Evolutionary conservation across 108 stramenopile species (phyloP), one percentile per base, ranked within the genome.

Genomic region (Craspedostauros australis): DNA sequence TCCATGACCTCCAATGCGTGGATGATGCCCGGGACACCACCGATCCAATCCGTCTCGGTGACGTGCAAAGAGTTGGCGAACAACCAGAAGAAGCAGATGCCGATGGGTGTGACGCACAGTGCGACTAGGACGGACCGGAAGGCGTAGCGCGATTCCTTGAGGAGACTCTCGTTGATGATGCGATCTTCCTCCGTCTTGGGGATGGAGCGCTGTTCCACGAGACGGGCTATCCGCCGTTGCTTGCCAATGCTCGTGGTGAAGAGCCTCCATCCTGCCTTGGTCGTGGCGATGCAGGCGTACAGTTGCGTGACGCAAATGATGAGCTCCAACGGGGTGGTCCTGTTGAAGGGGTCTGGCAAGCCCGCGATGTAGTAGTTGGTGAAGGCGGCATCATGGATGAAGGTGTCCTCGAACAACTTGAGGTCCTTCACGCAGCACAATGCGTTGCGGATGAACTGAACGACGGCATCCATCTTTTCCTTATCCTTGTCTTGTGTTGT

Each of bases 361-460:
- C 57, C 34, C 11, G 18, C 36, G 21, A 64, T 39, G 37, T 73
- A 70, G 0, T 28, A 47, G 16, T 63, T 36, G 8, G 80, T 76
- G 20, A 72, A 51, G 14, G 70, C 50, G 8, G 77, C 67, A 48
- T 91, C 80, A 46, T 81, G 72, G 27, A 88, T 70, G 45, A 82
- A 67, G 41, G 56, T 75, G 39, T 67, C 55, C 43, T 51, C 43
- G 18, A 83, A 60, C 16, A 75, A 16, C 11, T 70, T 42, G 45
- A 88, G 73, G 51, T 90, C 85, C 42, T 94, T 94, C 39, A 73
- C 39, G 43, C 84, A 84, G 73, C 93, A 94, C 15, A 90, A 64
- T 8, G 59, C 70, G 39, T 94, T 94, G 5, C 93, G 84, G 27
- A 81, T 28, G 40, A 94, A 73, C 60, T 88, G 88, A 21, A 94